A percentile compares a stretch with the other conserved stretches of the same genome.
Evolutionary conservation across 73 alveolate species (phyloP).

Genomic region (Paramecium sonneborni): DNA sequence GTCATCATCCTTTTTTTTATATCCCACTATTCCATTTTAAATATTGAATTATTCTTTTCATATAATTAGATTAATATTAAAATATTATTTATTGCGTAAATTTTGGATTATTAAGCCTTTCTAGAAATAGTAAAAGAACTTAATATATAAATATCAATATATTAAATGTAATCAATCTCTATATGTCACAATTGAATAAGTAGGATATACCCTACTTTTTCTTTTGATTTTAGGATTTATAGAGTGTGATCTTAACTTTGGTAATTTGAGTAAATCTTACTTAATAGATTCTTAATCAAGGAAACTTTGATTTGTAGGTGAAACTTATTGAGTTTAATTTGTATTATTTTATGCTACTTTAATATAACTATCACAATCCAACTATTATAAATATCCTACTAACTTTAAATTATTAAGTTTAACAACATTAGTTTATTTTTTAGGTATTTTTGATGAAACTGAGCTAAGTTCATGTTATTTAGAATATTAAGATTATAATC

Average conservation of each 20-base stretch:
- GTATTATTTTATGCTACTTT: not conserved
- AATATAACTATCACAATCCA: not conserved
- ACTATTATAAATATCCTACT: not conserved
- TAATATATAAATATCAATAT: not conserved
- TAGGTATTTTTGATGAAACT: no score
- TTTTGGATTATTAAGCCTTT: not conserved
- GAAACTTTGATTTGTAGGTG: not conserved
- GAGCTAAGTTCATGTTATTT: not conserved
- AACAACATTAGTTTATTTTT: not conserved
- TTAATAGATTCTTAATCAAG: not conserved
- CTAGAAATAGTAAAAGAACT: no score
- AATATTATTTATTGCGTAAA: not conserved
- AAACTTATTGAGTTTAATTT: not conserved
- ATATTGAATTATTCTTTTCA: no score
- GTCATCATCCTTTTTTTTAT: not conserved
- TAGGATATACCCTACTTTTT: not conserved
- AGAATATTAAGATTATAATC: not conserved
- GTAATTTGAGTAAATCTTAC: not conserved
- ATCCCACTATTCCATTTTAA: constrained; percentile 7
- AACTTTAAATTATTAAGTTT: not conserved
- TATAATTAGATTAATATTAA: no score
- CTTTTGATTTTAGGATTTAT: not conserved
- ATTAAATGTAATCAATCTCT: not conserved
- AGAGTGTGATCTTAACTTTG: not conserved
- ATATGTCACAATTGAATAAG: not conserved